Percentiles rank a stretch among this genome's conserved stretches.
Evolutionary conservation across 441 rosid species (phyloP).

Genomic region (Populus tomentosa): DNA sequence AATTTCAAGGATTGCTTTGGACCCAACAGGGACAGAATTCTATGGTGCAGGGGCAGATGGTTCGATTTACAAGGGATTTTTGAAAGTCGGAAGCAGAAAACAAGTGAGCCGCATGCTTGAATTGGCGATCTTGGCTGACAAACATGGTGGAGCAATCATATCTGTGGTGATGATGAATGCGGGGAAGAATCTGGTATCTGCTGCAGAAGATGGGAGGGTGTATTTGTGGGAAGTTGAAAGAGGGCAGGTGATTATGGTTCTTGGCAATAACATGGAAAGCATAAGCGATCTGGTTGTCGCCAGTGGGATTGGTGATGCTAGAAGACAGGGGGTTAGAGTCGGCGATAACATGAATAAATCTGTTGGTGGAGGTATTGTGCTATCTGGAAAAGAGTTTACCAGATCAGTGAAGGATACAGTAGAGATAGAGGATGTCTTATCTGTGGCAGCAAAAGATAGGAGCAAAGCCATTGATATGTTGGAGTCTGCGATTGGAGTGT

Average conservation of each 20-base stretch:
- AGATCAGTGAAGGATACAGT: slow-evolving; percentile 13
- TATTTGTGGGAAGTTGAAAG: slow-evolving; percentile 33
- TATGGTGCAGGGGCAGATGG: slow-evolving; percentile 44
- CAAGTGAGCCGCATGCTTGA: neutral
- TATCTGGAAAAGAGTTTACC: slow-evolving; percentile 12
- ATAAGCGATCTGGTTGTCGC: slow-evolving; percentile 33
- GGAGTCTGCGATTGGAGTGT: slow-evolving; percentile 38
- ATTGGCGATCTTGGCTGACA: slow-evolving; percentile 17
- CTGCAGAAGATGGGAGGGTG: slow-evolving; percentile 41
- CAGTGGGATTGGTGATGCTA: slow-evolving; percentile 11
- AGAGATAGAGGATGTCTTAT: slow-evolving; percentile 22
- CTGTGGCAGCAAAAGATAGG: slow-evolving; percentile 22
- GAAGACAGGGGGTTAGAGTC: neutral
- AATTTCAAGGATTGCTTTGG: slow-evolving; percentile 25
- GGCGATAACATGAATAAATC: neutral
- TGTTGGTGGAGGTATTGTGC: neutral
- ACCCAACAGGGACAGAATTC: slow-evolving; percentile 26
- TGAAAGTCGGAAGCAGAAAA: slow-evolving; percentile 16
- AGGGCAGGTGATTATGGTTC: slow-evolving; percentile 17
- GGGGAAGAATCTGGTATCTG: slow-evolving; percentile 36
- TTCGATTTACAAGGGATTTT: slow-evolving; percentile 24
- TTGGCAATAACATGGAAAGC: slow-evolving; percentile 22
- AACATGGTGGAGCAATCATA: slow-evolving; percentile 26
- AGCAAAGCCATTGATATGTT: slow-evolving; percentile 37
- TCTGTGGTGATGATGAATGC: slow-evolving; percentile 23